Conservation (phyloP, 2,329 filamentous ascomycete genomes). For the Lachnellula hyalina region DNA sequence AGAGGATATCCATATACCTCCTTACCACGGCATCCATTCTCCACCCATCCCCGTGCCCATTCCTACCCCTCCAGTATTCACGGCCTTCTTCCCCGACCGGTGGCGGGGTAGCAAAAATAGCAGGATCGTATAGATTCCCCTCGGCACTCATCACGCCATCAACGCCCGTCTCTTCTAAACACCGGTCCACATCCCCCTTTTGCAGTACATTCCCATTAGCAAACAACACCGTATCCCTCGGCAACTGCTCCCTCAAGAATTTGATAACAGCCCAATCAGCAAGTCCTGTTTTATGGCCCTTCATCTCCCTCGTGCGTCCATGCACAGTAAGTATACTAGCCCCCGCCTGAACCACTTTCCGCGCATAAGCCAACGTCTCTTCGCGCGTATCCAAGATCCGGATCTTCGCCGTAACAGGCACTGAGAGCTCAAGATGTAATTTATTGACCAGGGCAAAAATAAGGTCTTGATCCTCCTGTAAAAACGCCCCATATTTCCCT, state of each 20-base stretch:
- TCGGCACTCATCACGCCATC: constrained; percentile 96
- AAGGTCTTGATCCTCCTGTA: constrained; percentile 86
- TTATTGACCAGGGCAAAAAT: constrained; percentile 78
- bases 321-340: constrained; percentile 93
- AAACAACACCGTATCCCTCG: constrained; percentile 85
- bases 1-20: constrained; percentile 85
- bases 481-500: constrained; percentile 87
- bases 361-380: constrained; percentile 81
- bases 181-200: constrained; percentile 69
- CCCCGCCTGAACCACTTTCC: constrained; percentile 78
- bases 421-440: constrained; percentile 69
- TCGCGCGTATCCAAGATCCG: constrained; percentile 82
- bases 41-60: constrained; percentile 72
- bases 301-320: constrained; percentile 82
- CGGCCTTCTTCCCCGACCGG: constrained; percentile 58
- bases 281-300: constrained; percentile 88
- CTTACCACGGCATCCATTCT: constrained; percentile 82
- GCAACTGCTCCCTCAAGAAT: constrained; percentile 76
- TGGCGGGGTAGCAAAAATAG: constrained; percentile 71
- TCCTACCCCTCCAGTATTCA: constrained; percentile 80
- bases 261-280: constrained; percentile 88
- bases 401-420: constrained; percentile 95
- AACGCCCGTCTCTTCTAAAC: constrained; percentile 76
- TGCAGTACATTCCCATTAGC: constrained; percentile 93
- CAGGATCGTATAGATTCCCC: constrained; percentile 87